Evolutionary conservation across 345 rosid genomes (phyloP).

Genomic region (Eucalyptus victrix): DNA sequence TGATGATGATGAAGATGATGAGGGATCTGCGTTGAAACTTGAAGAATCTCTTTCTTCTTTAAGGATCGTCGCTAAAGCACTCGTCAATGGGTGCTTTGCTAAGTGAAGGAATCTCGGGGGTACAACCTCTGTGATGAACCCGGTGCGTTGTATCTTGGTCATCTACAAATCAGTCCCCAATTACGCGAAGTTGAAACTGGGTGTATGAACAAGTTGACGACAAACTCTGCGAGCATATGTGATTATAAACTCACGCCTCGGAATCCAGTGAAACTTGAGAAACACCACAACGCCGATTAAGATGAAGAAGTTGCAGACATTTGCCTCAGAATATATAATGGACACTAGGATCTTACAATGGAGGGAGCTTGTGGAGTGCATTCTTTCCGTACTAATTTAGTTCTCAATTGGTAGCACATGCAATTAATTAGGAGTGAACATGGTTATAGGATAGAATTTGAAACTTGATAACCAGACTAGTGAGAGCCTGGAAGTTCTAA

Average conservation of each 20-base stretch:
- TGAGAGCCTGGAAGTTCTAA: no score
- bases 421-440: no score
- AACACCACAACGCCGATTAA: neutral
- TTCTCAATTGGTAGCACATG: neutral
- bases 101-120: slow-evolving; percentile 24
- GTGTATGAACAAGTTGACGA: neutral
- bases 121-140: slow-evolving; percentile 37
- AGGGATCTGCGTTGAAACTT: neutral
- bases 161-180: neutral
- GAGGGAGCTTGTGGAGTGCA: neutral
- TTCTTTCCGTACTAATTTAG: neutral
- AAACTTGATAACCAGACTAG: no score
- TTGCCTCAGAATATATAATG: neutral
- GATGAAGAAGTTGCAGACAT: neutral
- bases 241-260: neutral
- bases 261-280: neutral
- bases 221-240: no score
- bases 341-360: neutral
- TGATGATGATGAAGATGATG: neutral
- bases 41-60: slow-evolving; percentile 32
- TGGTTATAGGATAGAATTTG: no score
- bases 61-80: slow-evolving; percentile 23
- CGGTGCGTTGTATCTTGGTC: neutral
- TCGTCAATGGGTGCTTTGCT: slow-evolving; percentile 21
- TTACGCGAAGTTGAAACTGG: neutral